Percentiles rank a stretch among this genome's conserved stretches.
Conservation (phyloP, 2,329 filamentous ascomycete species). For the Xylariaceae sp. region DNA sequence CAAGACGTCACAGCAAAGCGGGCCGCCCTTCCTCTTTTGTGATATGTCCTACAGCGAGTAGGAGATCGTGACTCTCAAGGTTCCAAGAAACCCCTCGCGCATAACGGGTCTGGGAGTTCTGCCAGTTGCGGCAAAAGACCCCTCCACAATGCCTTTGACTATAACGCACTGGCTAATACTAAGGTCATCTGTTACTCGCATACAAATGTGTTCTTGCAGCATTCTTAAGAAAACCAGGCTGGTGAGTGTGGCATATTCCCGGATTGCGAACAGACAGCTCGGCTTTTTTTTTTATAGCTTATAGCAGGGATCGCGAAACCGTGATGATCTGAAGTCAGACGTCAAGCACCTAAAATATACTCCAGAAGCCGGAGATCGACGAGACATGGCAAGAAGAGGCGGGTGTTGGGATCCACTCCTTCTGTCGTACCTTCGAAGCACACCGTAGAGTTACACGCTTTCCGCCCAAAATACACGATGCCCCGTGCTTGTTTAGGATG, state of each 20-base stretch:
- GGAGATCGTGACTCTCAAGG: background rate
- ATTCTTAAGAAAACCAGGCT: background rate
- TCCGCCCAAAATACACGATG: too few species aligned
- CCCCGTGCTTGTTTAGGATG: too few species aligned
- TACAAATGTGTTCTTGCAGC: too few species aligned
- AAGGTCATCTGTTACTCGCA: too few species aligned
- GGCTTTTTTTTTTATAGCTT: conserved; percentile 17
- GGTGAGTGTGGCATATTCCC: background rate
- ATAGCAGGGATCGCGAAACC: conserved; percentile 25
- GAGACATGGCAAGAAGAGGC: conserved; percentile 13
- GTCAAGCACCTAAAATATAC: conserved; percentile 14
- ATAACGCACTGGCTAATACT: background rate
- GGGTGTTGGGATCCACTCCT: conserved; percentile 9
- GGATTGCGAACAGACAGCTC: conserved; percentile 13
- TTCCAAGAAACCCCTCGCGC: background rate
- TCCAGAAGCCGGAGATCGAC: conserved; percentile 14
- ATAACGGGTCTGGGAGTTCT: background rate
- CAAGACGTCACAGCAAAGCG: background rate
- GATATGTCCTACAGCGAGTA: background rate
- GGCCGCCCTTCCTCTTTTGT: background rate
- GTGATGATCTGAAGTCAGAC: conserved; percentile 17
- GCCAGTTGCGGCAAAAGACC: background rate
- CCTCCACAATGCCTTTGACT: background rate
- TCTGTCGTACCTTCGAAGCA: too few species aligned
- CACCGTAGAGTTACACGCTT: too few species aligned